Base-by-base conservation (phyloP, 108 stramenopile species). In the Discostella stelligeroides region DNA sequence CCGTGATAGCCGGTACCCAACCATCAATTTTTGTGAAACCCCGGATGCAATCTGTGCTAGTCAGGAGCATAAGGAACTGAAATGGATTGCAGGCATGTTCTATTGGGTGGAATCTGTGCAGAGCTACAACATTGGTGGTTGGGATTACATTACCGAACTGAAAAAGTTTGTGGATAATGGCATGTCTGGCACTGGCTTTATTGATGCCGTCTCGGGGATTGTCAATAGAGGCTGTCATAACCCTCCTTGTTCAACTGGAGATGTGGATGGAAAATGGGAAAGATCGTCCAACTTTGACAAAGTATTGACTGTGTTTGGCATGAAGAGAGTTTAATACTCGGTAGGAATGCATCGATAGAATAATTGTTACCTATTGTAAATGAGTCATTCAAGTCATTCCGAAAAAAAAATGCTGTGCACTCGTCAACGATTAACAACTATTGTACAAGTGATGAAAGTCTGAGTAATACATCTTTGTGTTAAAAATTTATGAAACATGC, bases 51-150 rank as follows among this genome's bases (percentile, higher is more conserved):
- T 79, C 17, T 79, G 78, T 20, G 76, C 71, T 14, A 73, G 81
- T 30, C 27, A 48, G 37, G 56, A 73, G 12, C 23, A 62, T 15
- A 41, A 64, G 27, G 81, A 78, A 42, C 62, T 82, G 12, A 82
- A 79, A 30, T 82, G 81, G 81, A 78, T 82, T 39, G 71, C 76
- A 40, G 81, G 81, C 27, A 21, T 72, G 15, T 84, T 84, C 48
- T 80, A 81, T 30, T 84, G 83, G 83, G 68, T 84, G 47, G 73
- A 73, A 17, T 59, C 62, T 18, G 60, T 84, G 1, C 79, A 84
- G 63, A 55, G 53, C 4, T 80, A 84, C 64, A 65, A 72, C 30
- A 28, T 18, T 18, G 55, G 58, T 20, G 83, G 79, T 14, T 81
- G 75, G 75, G 46, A 81, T 43, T 81, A 81, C 57, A 65, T 66